Evolutionary conservation across 2,329 filamentous ascomycete genomes (phyloP).

Genomic region (Sporothrix dimorphospora): DNA sequence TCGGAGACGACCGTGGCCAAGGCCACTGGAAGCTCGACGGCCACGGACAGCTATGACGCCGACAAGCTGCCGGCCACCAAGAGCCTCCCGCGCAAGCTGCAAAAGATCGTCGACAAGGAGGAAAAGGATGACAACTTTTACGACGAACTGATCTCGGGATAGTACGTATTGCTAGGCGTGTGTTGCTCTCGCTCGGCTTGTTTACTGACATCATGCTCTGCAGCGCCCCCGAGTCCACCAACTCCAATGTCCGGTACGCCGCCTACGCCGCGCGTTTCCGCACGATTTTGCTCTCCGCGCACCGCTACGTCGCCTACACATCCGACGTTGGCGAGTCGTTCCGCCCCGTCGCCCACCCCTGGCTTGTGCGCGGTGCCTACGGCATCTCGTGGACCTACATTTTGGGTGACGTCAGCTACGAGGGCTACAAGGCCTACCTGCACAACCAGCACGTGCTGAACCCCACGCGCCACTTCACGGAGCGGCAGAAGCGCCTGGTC

Average conservation of each 20-base stretch:
- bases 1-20: constrained; percentile 31
- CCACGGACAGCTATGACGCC: constrained; percentile 47
- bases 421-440: constrained; percentile 93
- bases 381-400: constrained; percentile 92
- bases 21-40: constrained; percentile 35
- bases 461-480: constrained; percentile 62
- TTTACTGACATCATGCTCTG: background rate
- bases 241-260: constrained; percentile 85
- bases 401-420: constrained; percentile 84
- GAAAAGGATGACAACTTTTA: constrained; percentile 73
- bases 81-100: constrained; percentile 59
- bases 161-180: too few relatives aligned
- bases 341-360: constrained; percentile 86
- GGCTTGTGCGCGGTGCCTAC: constrained; percentile 80
- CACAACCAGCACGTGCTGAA: constrained; percentile 78
- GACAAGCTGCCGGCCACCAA: constrained; percentile 52
- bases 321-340: constrained; percentile 97
- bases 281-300: constrained; percentile 85
- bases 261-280: constrained; percentile 85
- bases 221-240: constrained; percentile 77
- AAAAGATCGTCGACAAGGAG: constrained; percentile 60
- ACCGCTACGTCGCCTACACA: constrained; percentile 96
- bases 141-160: constrained; percentile 76
- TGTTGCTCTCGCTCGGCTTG: background rate
- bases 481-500: constrained; percentile 52